Evolutionary conservation across 176 grass and related monocot genomes (phyloP), one percentile per base, ranked within the genome.

Genomic region (Olyra latifolia): DNA sequence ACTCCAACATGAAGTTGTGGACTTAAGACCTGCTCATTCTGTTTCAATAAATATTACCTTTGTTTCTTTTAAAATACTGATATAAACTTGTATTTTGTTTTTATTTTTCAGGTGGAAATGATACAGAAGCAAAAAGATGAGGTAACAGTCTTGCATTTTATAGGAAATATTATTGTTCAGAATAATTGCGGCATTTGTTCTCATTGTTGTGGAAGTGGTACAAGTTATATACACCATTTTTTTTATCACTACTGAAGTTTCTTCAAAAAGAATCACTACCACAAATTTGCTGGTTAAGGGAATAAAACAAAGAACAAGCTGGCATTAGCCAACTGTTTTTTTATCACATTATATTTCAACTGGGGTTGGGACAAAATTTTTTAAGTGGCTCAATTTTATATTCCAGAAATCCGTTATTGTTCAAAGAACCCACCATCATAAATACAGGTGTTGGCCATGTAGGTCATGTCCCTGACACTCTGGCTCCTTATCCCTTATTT

Each of bases 41-140:
- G 28, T 67, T 72, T 27, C 71, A 62, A 72, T 39, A 23, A 57
- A 57, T 76, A 67, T 46, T 49, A 22, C 27, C 6, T 59, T 52
- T 84, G 13, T 71, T 86, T 48, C 22, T 49, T 83, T 20, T 66
- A 42, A 59, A 53, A 17, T 57, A 25, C 29, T 72, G 38, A 32
- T 25, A 67, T 24, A 60, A 57, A 80, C 56, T 42, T 5, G 0
- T 16, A 45, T 45, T 65, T 71, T 83, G 6, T 24, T 56, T 67
- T n/a, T 64, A 44, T 62, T 86, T 16, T 81, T 25, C 82, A 94
- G 92, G 61, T 71, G 57, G 82, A 94, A 91, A 89, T 89, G 82
- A 62, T 89, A 35, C 50, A 86, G 86, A 85, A 80, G 43, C 88
- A 91, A 86, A 94, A 91, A 57, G 43, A 84, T 69, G 82, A 88